Base-by-base conservation (phyloP, 2,329 filamentous ascomycete species). In the Botrytis fragariae region DNA sequence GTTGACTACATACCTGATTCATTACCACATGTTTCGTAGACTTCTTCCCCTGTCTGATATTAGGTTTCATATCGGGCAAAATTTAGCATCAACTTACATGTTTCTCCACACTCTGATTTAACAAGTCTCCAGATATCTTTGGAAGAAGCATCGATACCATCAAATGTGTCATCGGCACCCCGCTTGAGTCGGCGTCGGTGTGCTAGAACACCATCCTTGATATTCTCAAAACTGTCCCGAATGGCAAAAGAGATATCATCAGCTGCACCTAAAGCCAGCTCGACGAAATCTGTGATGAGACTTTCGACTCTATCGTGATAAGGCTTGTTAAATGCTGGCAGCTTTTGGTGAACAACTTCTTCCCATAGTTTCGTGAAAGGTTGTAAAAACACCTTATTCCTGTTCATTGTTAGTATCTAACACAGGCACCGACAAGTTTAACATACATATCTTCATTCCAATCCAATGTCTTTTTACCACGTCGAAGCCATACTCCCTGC, bases 381-480 rank as follows among this genome's bases (percentile, higher is more conserved):
- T 35, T 35, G 32, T 35, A 39, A n/a, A 62, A 12, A 42, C 37
- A 22, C 35, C 10, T 62, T n/a, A 12, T 62, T 62, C 14, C 60
- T 62, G n/a, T 4, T 8, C 6, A 18, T n/a, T 12, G 25, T 62
- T 42, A 62, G 60, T n/a, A 25, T 39, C 37, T 39, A 10, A n/a
- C 22, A n/a, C 37, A 62, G 25, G 16, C 0, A 42, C 16, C 12
- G 12, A 42, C 22, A 62, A 42, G 4, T 39, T 39, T 10, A n/a
- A 76, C 76, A 75, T 72, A 77, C 77, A 78, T 32, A 1, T 75
- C 67, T 29, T 74, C 69, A 72, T 76, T 76, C 77, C 77, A 78
- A 29, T 74, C 62, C 25, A 62, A 14, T 7, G 1, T 42, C 68
- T 22, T 60, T 68, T 22, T 60, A 37, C 1, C 39, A 22, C 37